Conservation (phyloP, 108 stramenopile species). For the Skeletonema grethae region DNA sequence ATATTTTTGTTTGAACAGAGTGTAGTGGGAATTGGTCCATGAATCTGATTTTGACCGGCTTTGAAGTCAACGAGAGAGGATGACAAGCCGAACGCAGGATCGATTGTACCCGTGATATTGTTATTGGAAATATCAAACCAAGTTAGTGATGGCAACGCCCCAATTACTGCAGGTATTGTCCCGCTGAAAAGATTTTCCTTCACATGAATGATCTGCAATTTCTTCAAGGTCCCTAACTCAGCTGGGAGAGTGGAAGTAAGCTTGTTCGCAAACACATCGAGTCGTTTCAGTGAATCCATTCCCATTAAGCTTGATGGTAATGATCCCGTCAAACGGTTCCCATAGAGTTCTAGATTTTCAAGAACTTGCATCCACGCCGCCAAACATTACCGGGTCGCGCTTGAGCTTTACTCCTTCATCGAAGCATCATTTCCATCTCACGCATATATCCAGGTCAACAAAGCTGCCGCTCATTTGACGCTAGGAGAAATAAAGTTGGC, state of each 20-base stretch:
- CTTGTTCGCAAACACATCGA: slow-evolving; percentile 67
- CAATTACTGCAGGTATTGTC: slow-evolving; percentile 50
- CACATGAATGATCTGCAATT: slow-evolving; percentile 64
- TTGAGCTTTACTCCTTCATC: slow-evolving; percentile 20
- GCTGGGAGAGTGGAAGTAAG: slow-evolving; percentile 47
- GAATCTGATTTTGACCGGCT: slow-evolving; percentile 52
- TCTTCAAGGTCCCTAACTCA: slow-evolving; percentile 12
- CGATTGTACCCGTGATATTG: slow-evolving; percentile 44
- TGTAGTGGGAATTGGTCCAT: slow-evolving; percentile 54
- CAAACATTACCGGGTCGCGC: slow-evolving; percentile 2
- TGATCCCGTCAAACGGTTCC: slow-evolving; percentile 45
- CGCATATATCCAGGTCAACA: slow-evolving; percentile 15
- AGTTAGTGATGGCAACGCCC: slow-evolving; percentile 41
- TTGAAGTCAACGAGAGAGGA: slow-evolving; percentile 58
- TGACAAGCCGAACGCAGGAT: slow-evolving; percentile 36
- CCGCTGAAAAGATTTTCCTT: slow-evolving; percentile 63
- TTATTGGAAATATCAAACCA: slow-evolving; percentile 71
- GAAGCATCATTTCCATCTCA: not conserved
- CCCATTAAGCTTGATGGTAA: slow-evolving; percentile 16
- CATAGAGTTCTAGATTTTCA: slow-evolving; percentile 50
- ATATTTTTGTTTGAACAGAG: slow-evolving; percentile 54
- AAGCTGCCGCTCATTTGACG: not conserved
- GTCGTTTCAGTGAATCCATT: slow-evolving; percentile 51
- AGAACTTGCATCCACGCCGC: slow-evolving; percentile 29
- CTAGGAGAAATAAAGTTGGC: slow-evolving; percentile 7